Evolutionary conservation across 805 yeast species (phyloP), one percentile per base, ranked within the genome.

Genomic region (Citeromyces matritensis): DNA sequence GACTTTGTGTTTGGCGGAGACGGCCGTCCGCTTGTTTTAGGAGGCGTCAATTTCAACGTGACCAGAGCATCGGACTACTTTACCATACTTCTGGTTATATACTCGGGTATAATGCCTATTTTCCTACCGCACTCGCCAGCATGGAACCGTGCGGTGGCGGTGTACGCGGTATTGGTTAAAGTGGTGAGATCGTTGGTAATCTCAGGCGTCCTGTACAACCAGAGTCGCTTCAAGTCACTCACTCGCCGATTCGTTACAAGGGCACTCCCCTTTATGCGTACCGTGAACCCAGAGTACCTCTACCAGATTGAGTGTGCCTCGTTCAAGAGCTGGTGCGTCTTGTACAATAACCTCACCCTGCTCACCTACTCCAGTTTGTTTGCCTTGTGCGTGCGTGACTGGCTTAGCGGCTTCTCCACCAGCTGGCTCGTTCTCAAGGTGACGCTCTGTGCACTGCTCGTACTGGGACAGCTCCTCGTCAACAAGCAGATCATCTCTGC

Each of bases 281-380:
- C 73, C 31, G 28, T 32, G 23, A 24, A 24, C 9, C 26, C 35
- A 4, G 31, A 32, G 5, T 32, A 34, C 25, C 30, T 34, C 6
- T 33, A 32, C 13, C 15, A 12, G 4, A 24, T 41, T 12, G 42
- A 41, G 27, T 29, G 35, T 10, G 12, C 14, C 27, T 78, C 88
- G 1, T 73, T 71, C 45, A 66, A 72, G 39, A 78, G 75, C 41
- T 81, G 86, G 82, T 77, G 80, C 36, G 64, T 71, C 8, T 49
- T 78, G 29, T 80, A 77, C 52, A 42, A 42, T 27, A 38, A 35
- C 25, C 24, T 35, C 14, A 31, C 31, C 5, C 19, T 39, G 12
- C 23, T 38, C 10, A 38, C 31, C 14, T 41, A 41, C 26, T 35
- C 38, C 10, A 31, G 38, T 3, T 32, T 38, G 15, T 27, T 38